Evolutionary conservation across 2,329 filamentous ascomycete species (phyloP), one percentile per base, ranked within the genome.

Genomic region (Colletotrichum destructivum): DNA sequence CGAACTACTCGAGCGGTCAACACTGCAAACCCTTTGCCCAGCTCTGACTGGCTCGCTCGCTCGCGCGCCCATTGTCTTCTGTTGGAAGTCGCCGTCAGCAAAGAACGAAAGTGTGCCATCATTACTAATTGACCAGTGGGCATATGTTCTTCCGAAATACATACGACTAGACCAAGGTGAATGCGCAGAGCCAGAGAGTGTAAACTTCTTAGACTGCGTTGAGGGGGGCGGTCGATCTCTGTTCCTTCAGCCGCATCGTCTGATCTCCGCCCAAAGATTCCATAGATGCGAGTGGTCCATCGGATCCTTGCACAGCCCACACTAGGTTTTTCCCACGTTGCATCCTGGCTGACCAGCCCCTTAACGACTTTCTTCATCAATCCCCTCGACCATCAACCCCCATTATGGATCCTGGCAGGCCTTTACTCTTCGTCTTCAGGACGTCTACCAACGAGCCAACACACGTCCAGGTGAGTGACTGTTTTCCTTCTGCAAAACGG

Each of bases 261-360:
- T 72, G 64, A 73, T 73, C 54, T 72, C 64, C 64, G 44, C 69
- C 55, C 69, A 61, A 49, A 55, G n/a, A 63, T 57, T 62, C 64
- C 71, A 72, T 21, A 69, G 69, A 73, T 73, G 71, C 71, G 71
- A 73, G 71, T 73, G 71, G 71, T 69, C 64, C 71, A 42, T 68
- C 52, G 55, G 21, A 69, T 63, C 65, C 69, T 59, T 71, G 69
- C 65, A 71, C 52, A 59, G 59, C 65, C 59, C 52, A 38, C 69
- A n/a, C 69, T 55, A 69, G 40, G 59, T 54, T 71, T 62, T 71
- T 35, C 26, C 69, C 69, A 71, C 69, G 69, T 71, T 71, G 69
- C 65, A 71, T 69, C 69, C 69, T 69, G 26, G 69, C 69, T 47
- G 38, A 63, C 47, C 59, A 57, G 68, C 65, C 44, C 35, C 44